phyloP scores from a whole-genome alignment of 2,329 filamentous ascomycete genomes.

The Aspergillus bombycis region DNA sequence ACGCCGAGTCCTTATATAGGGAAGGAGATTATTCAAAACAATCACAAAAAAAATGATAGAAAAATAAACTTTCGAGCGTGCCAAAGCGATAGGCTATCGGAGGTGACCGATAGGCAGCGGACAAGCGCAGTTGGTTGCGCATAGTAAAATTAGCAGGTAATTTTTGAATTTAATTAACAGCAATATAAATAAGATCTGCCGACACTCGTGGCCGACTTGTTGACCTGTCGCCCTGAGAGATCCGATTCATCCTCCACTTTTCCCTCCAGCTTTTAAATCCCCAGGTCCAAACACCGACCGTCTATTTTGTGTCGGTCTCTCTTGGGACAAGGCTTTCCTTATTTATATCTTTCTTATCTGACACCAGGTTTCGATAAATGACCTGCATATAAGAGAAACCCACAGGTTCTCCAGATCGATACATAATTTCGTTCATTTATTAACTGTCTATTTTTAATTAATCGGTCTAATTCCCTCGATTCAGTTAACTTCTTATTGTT shows the following conservation, averaged over 20 bases:
- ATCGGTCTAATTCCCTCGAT: neutral
- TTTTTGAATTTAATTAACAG: neutral
- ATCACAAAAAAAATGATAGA: neutral
- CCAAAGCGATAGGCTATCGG: constrained; percentile 16
- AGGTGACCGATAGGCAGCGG: constrained; percentile 19
- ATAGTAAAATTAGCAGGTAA: neutral
- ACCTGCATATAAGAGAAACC: constrained; percentile 2
- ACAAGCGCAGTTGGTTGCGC: neutral
- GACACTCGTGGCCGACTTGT: constrained; percentile 10
- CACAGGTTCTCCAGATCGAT: neutral
- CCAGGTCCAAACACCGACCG: neutral
- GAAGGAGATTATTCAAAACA: neutral
- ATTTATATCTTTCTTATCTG: neutral
- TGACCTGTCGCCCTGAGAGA: neutral
- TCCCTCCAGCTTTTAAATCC: constrained; percentile 5
- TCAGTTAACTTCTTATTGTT: neutral
- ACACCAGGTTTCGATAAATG: neutral
- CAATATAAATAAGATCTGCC: constrained; percentile 8
- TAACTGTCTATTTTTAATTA: neutral
- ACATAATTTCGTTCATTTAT: neutral
- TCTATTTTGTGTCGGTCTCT: neutral
- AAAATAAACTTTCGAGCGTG: neutral
- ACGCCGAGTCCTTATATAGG: neutral
- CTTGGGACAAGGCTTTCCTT: neutral
- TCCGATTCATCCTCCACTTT: constrained; percentile 1